Evolutionary conservation across 768 basidiomycete species (phyloP).

Genomic region (Boletus tylopilopsis): DNA sequence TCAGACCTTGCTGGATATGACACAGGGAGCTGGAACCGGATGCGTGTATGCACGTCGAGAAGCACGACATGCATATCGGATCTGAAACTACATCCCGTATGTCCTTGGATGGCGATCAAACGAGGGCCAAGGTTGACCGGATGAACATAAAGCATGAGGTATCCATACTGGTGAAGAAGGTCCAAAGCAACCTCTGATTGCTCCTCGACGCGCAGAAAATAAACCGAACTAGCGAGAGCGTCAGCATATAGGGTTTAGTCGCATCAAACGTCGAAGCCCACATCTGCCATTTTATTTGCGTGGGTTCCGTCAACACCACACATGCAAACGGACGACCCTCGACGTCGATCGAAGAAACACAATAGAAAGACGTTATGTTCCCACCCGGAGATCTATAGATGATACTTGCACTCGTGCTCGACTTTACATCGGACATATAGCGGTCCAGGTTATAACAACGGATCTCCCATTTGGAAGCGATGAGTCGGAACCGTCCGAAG

Average conservation of each 20-base stretch:
- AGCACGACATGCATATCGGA: neutral
- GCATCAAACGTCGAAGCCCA: neutral
- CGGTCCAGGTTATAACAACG: constrained; percentile 14
- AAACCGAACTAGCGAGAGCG: constrained; percentile 3
- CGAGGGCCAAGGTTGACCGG: neutral
- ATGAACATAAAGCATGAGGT: neutral
- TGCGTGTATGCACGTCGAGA: neutral
- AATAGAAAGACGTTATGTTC: constrained; percentile 1
- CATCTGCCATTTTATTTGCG: neutral
- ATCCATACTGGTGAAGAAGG: constrained; percentile 13
- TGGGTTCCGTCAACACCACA: constrained; percentile 5
- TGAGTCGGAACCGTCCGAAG: constrained; percentile 14
- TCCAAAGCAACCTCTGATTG: constrained; percentile 4
- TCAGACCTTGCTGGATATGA: neutral
- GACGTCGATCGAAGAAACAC: constrained; percentile 9
- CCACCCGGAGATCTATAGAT: constrained; percentile 5
- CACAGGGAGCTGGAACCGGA: neutral
- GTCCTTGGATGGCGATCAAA: neutral
- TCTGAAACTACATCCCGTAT: neutral
- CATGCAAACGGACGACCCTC: constrained; percentile 17
- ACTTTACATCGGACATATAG: neutral
- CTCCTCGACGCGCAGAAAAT: constrained; percentile 2
- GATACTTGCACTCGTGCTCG: constrained; percentile 2
- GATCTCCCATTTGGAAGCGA: constrained; percentile 12
- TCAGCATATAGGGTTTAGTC: too few relatives aligned